phyloP scores from a whole-genome alignment of 164 flowering plant genomes.

The Malania oleifera region DNA sequence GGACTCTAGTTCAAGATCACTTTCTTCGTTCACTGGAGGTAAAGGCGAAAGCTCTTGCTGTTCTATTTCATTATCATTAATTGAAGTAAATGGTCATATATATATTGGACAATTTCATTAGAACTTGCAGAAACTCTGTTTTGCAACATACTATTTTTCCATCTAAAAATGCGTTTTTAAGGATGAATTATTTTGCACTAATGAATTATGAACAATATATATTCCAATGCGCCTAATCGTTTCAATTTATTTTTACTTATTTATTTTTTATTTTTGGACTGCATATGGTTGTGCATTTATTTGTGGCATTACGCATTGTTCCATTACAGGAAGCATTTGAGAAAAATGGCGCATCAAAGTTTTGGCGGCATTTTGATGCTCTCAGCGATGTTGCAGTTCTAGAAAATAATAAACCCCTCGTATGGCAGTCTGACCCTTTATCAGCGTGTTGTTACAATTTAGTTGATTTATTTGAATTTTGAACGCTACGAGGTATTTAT shows the following conservation, averaged over 20 bases:
- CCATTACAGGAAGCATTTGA: slow-evolving; percentile 63
- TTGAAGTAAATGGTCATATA: neutral
- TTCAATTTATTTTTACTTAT: no score
- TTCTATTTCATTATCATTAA: neutral
- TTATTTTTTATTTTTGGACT: no score
- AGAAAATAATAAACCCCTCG: slow-evolving; percentile 18
- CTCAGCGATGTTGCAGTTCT: slow-evolving; percentile 24
- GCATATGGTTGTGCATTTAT: no score
- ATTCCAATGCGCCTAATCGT: no score
- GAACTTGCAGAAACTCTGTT: no score
- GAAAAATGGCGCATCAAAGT: slow-evolving; percentile 52
- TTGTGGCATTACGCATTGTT: slow-evolving; percentile 5
- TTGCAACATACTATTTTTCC: no score
- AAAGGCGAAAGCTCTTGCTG: neutral
- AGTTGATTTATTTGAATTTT: neutral
- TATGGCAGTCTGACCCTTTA: slow-evolving; percentile 13
- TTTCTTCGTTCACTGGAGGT: slow-evolving; percentile 71
- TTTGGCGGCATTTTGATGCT: slow-evolving; percentile 75
- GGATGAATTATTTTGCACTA: no score
- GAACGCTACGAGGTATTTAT: no score
- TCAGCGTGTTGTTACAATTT: no score
- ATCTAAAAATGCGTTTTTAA: no score
- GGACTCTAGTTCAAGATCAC: slow-evolving; percentile 58
- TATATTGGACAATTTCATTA: neutral
- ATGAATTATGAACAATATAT: no score